Evolutionary conservation across 1,284 basidiomycete species (phyloP), one percentile per base, ranked within the genome.

Genomic region (Microbotryum silenes-acaulis): DNA sequence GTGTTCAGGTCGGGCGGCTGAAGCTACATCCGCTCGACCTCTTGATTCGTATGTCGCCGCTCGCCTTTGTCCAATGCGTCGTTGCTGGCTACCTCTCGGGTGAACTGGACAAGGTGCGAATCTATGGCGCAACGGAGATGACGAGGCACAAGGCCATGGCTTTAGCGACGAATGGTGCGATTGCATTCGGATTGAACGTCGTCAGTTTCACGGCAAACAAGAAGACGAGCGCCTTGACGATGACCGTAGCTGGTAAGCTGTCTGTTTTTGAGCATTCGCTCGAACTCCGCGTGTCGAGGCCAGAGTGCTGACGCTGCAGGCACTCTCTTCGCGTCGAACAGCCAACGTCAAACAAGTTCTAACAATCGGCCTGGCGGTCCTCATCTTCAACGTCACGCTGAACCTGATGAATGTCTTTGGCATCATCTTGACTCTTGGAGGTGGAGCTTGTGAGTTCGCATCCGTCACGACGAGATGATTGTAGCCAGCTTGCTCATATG

Each of bases 291-390:
- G 1, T 42, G 16, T 50, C 29, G 20, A 5, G 23, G 49, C 23
- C 10, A 42, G 1, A 12, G 54, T 21, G n/a, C 57, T 61, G 42
- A 50, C 31, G 29, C 42, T 20, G 18, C 29, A 5, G 21, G 10
- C 12, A 23, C 9, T 23, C 53, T n/a, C 47, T n/a, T 31, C 21
- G 29, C 23, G 20, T 54, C 31, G 20, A 27, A 9, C 69, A 87
- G 89, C 85, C 56, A 91, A 92, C 72, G 83, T 91, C 60, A 97
- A 97, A 77, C 92, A 96, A 74, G 92, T 91, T n/a, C 75, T 96
- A 65, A 93, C 91, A 2, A 86, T 96, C 66, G 79, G 91, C 3
- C 83, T 87, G 56, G 89, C 91, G 0, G 88, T 96, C 12, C 70
- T 81, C 45, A 80, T 94, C 42, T 96, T 96, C 76, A 78, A 91